Evolutionary conservation across 192 early-diverging fungal species (phyloP), one percentile per base, ranked within the genome.

Genomic region (Coemansia sp.): DNA sequence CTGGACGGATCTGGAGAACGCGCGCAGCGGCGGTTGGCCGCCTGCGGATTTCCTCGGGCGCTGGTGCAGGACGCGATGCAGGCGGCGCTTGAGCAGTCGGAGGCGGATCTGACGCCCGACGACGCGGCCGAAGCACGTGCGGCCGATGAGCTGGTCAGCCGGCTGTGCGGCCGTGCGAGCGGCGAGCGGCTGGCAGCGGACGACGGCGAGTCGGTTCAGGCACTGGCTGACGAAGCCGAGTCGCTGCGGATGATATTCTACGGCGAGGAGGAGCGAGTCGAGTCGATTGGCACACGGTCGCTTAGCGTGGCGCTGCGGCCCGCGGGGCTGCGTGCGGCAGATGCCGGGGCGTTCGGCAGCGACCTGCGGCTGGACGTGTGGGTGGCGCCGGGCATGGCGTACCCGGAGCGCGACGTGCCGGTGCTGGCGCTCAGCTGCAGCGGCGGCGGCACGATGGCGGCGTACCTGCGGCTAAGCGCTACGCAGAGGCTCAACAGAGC

Each of bases 351-450:
- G 43, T n/a, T 44, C 5, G 46, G 46, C 53, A 39, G 11, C 9
- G 81, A 73, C 38, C 70, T 61, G 23, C 62, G 66, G 43, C 65
- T 92, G 25, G 85, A 89, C 50, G 69, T 91, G 55, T 81, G 84
- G 69, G 67, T 93, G 43, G 80, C 89, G 7, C 55, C 62, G 3
- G 48, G 57, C 7, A 75, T 82, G 1, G 62, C 53, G 9, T 96
- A 96, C 64, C 92, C 93, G 0, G 67, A 82, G 23, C 70, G 81
- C 25, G 64, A 83, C 13, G 88, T 86, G 2, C 81, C 81, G 1
- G 55, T 59, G 0, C 62, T 93, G 9, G 79, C 89, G n/a, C 56
- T 94, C 27, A 55, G 77, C 10, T 81, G 87, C 65, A 80, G 74
- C n/a, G 62, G 77, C 10, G 82, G 87, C 65, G 80, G 74, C n/a